These are phyloP conservation scores for Eleusine coracana DNA, from an alignment of 176 grass and related monocot genomes.

Conservation along the genomic window DNA sequence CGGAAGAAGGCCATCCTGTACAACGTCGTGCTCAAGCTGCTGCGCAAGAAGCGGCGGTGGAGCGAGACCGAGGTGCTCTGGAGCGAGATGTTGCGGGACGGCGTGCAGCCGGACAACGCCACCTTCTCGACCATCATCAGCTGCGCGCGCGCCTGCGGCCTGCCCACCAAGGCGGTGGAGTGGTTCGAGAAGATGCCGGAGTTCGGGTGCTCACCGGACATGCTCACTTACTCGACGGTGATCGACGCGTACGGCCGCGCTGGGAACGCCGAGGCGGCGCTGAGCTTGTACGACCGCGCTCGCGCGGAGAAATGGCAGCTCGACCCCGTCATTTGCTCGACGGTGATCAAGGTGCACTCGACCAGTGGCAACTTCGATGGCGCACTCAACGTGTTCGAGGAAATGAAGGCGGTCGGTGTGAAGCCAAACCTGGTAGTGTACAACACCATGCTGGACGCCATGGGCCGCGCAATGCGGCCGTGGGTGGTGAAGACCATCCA, in stretches of 20 bases:
- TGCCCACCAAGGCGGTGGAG: conserved; percentile 73
- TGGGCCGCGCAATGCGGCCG: conserved; percentile 74
- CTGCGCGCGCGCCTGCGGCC: conserved; percentile 65
- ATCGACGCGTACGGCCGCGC: conserved; percentile 78
- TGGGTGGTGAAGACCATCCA: conserved; percentile 95
- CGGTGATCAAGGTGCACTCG: conserved; percentile 69
- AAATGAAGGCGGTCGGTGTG: conserved; percentile 77
- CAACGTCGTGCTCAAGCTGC: conserved; percentile 79
- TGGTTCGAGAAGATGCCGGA: conserved; percentile 93
- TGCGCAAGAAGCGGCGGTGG: conserved; percentile 79
- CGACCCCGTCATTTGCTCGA: conserved; percentile 65
- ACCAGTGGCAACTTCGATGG: conserved; percentile 77
- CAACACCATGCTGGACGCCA: conserved; percentile 82
- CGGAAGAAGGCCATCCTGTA: conserved; percentile 74
- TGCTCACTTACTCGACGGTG: conserved; percentile 69
- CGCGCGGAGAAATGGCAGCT: conserved; percentile 68
- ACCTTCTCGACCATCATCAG: conserved; percentile 87
- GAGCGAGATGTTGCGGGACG: conserved; percentile 62
- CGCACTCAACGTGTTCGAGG: conserved; percentile 84
- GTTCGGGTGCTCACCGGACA: conserved; percentile 67
- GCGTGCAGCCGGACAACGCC: conserved; percentile 66
- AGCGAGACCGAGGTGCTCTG: conserved; percentile 62
- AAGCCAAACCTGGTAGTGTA: conserved; percentile 83
- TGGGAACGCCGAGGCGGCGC: conserved; percentile 64
- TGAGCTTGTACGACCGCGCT: conserved; percentile 73